These are phyloP conservation scores for Fusarium torulosum DNA, from an alignment of 2,329 filamentous ascomycete species.

Conservation along the genomic window DNA sequence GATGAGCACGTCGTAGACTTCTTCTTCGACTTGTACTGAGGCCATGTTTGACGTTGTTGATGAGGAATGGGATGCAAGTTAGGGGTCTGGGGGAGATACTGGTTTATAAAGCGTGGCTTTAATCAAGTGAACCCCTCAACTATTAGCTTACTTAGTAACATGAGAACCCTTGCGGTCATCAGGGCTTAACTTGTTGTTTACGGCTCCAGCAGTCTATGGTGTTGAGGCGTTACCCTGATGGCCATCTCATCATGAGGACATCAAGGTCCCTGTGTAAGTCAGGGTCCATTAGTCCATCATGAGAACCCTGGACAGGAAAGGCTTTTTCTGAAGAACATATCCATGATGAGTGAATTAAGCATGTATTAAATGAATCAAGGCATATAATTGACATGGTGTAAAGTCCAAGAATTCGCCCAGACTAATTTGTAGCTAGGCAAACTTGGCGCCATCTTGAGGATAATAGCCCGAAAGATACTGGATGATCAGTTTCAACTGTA, in stretches of 20 bases:
- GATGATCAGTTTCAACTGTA: neutral
- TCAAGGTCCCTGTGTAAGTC: conserved; percentile 28
- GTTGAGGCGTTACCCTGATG: conserved; percentile 35
- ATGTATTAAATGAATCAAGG: rapidly evolving
- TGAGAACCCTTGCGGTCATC: conserved; percentile 33
- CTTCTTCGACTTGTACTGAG: conserved; percentile 43
- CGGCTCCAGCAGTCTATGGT: neutral
- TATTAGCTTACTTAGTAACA: rapidly evolving
- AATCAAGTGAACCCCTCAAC: neutral
- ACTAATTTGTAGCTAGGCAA: neutral
- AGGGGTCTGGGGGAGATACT: neutral
- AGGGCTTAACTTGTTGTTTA: neutral
- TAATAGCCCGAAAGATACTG: neutral
- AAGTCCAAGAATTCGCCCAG: neutral
- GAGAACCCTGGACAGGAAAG: neutral
- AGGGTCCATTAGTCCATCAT: conserved; percentile 29
- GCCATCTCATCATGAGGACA: conserved; percentile 41
- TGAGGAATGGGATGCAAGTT: neutral
- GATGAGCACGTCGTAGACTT: conserved; percentile 75
- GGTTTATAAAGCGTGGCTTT: conserved; percentile 7
- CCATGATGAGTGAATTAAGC: conserved; percentile 1
- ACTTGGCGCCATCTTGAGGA: neutral
- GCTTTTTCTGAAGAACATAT: neutral
- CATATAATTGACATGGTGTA: rapidly evolving
- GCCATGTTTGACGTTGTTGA: conserved; percentile 9